phyloP scores from a whole-genome alignment of 164 flowering plant genomes.

The Dillenia turbinata region DNA sequence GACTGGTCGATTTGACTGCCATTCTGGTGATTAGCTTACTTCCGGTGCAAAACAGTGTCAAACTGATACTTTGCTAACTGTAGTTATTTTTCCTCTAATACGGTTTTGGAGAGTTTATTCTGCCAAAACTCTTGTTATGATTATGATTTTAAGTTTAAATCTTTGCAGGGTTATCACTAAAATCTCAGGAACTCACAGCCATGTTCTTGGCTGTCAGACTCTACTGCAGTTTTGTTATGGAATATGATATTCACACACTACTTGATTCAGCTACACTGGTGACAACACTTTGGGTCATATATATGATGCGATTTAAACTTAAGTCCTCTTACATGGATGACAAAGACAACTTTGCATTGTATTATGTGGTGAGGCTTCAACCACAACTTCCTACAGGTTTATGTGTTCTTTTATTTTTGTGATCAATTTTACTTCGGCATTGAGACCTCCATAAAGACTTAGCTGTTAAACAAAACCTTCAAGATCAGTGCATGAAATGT shows the following conservation, averaged over 20 bases:
- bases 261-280: conserved; percentile 44
- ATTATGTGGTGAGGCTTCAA: conserved; percentile 31
- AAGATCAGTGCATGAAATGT: no score
- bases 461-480: no score
- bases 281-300: conserved; percentile 42
- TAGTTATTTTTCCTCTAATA: no score
- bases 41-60: no score
- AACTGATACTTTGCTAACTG: no score
- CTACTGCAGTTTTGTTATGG: conserved; percentile 54
- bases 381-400: not conserved
- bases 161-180: conserved; percentile 49
- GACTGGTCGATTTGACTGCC: no score
- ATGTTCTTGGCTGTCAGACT: conserved; percentile 48
- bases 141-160: not conserved
- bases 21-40: no score
- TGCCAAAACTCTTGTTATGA: no score
- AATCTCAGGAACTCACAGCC: conserved; percentile 50
- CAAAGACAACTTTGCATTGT: conserved; percentile 37
- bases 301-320: conserved; percentile 35
- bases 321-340: conserved; percentile 38
- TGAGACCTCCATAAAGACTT: no score
- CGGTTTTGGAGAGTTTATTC: no score
- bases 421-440: no score
- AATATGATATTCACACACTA: conserved; percentile 47
- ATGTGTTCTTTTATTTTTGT: no score